Evolutionary conservation across 1,284 basidiomycete genomes (phyloP), one percentile per base, ranked within the genome.

Genomic region (Cystobasidium slooffiae): DNA sequence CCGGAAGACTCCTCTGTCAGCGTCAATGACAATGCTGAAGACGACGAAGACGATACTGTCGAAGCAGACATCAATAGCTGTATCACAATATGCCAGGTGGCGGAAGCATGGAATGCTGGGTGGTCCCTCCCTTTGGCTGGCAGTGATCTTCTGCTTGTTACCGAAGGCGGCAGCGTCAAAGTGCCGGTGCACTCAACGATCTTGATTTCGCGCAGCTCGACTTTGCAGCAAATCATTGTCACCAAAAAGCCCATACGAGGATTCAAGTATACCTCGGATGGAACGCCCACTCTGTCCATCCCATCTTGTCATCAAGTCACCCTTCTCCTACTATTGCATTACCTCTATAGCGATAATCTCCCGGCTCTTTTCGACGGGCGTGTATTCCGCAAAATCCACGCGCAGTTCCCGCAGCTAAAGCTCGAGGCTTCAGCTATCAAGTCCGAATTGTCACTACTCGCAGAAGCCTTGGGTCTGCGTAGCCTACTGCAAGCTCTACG

Each of bases 311-410:
- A 63, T 20, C 62, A 73, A 24, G 18, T 73, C 3, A 85, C 93
- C 0, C 83, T 90, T 5, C 86, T 97, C 9, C 86, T 97, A 31
- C 84, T 98, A 6, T 81, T 97, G 18, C 87, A 90, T 61, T 98
- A 96, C 80, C 81, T 98, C 12, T 98, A 98, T 83, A 88, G 91
- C 1, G 95, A 98, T 81, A 87, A 90, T 39, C 82, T 95, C 0
- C 85, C 92, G 7, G 88, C 93, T 0, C 81, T 96, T 6, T 97
- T 94, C 93, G 94, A 97, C 79, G 85, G 86, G 12, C 88, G 93
- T 12, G 85, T 97, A 10, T 83, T 91, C 2, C 84, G 85, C 56
- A 80, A 80, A 4, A 81, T 75, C 6, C 47, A 16, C 1, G 72
- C 52, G 2, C 20, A 31, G 16, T 55, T 56, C 18, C 65, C 78